Conservation (phyloP, 306 rosid species). For the Casuarina equisetifolia region DNA sequence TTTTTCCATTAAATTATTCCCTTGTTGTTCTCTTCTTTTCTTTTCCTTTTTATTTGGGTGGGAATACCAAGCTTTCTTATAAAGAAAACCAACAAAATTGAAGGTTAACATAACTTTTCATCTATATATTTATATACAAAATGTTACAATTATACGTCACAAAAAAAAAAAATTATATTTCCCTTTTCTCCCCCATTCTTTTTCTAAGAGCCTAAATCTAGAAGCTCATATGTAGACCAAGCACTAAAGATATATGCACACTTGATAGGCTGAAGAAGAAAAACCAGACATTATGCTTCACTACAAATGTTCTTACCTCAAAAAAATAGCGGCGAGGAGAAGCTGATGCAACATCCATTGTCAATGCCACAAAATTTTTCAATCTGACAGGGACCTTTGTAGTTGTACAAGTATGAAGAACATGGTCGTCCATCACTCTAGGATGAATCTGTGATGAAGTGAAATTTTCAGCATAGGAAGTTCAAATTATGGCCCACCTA, state of each 20-base stretch:
- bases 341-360: conserved; percentile 93
- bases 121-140: background rate
- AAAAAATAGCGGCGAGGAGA: conserved; percentile 91
- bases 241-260: conserved; percentile 1
- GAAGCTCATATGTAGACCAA: background rate
- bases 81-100: background rate
- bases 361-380: conserved; percentile 65
- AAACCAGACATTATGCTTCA: background rate
- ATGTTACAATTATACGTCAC: background rate
- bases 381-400: conserved; percentile 49
- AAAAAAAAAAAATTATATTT: background rate
- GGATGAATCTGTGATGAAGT: conserved; percentile 60
- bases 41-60: background rate
- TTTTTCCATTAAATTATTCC: background rate
- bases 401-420: conserved; percentile 24
- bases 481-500: background rate
- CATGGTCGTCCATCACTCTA: conserved; percentile 37
- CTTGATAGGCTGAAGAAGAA: background rate
- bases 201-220: background rate
- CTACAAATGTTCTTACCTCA: conserved; percentile 72
- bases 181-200: background rate
- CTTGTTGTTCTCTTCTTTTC: background rate
- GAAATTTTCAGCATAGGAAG: conserved; percentile 14
- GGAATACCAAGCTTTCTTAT: background rate
- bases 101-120: background rate